A percentile compares a stretch with the other conserved stretches of the same genome.
phyloP scores from a whole-genome alignment of 2,329 filamentous ascomycete genomes.

The Colletotrichum sp. region DNA sequence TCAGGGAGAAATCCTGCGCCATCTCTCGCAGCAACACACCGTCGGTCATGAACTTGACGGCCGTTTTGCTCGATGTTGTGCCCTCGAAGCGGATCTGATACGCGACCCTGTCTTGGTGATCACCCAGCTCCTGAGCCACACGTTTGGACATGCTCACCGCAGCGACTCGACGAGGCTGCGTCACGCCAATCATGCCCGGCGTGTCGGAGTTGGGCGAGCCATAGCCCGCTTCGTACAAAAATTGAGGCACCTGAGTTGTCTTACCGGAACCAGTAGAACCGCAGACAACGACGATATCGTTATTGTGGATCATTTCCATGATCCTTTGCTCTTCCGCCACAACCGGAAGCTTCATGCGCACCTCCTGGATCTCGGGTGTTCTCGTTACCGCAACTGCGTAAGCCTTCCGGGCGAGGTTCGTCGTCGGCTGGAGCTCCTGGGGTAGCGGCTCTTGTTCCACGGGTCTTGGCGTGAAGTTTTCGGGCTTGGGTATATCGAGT shows the following conservation, averaged over 20 bases:
- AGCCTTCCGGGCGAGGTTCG: conserved; percentile 70
- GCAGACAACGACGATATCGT: conserved; percentile 88
- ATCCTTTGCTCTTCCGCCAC: conserved; percentile 96
- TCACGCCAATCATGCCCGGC: conserved; percentile 92
- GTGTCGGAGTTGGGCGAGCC: conserved; percentile 79
- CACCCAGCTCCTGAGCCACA: conserved; percentile 83
- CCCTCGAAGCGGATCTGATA: conserved; percentile 97
- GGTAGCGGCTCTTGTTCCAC: conserved; percentile 76
- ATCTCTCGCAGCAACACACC: conserved; percentile 93
- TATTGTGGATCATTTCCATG: conserved; percentile 96
- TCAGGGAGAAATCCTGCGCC: conserved; percentile 83
- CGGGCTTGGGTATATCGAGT: conserved; percentile 59
- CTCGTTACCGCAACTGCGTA: conserved; percentile 77
- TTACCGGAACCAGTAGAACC: conserved; percentile 97
- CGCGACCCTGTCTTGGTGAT: conserved; percentile 77
- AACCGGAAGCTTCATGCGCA: conserved; percentile 82
- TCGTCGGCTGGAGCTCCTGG: conserved; percentile 66
- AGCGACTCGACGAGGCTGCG: conserved; percentile 92
- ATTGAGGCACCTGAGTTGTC: conserved; percentile 96
- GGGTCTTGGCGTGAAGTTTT: conserved; percentile 70
- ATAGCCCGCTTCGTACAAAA: conserved; percentile 92
- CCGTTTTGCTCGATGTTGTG: conserved; percentile 78
- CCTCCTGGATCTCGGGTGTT: conserved; percentile 75
- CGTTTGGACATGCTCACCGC: conserved; percentile 97
- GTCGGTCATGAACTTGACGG: conserved; percentile 99